phyloP scores from a whole-genome alignment of 1,139 yeast genomes.

The Lodderomyces parapsilosis region DNA sequence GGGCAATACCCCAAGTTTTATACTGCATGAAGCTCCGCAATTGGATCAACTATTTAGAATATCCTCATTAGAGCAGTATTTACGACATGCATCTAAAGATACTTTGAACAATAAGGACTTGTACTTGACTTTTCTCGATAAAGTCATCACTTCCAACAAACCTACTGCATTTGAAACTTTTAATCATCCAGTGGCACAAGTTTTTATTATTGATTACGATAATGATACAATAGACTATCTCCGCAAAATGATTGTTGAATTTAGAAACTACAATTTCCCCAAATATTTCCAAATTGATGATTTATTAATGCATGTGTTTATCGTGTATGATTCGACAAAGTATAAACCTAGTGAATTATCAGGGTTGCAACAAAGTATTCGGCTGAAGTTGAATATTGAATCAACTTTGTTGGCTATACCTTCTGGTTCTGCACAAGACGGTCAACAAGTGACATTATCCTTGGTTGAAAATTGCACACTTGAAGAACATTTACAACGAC shows the following conservation, averaged over 20 bases:
- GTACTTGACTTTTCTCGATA: constrained; percentile 60
- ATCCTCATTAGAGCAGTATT: constrained; percentile 36
- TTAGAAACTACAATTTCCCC: constrained; percentile 50
- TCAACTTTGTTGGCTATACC: constrained; percentile 31
- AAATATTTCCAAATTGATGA: constrained; percentile 59
- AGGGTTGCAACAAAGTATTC: constrained; percentile 33
- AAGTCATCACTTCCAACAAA: constrained; percentile 58
- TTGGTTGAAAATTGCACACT: constrained; percentile 46
- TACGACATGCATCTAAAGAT: constrained; percentile 20
- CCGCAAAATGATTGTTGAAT: constrained; percentile 36
- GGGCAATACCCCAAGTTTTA: background rate
- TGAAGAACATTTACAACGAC: constrained; percentile 51
- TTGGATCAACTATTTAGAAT: constrained; percentile 39
- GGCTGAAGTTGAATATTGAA: constrained; percentile 24
- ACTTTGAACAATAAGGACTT: constrained; percentile 24
- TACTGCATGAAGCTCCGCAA: constrained; percentile 1
- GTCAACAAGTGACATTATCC: constrained; percentile 17
- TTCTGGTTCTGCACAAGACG: constrained; percentile 5
- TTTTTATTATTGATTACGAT: constrained; percentile 59
- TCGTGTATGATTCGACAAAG: constrained; percentile 32
- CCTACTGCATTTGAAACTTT: constrained; percentile 84
- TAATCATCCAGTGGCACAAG: constrained; percentile 82
- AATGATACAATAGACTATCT: constrained; percentile 51
- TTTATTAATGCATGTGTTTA: constrained; percentile 47
- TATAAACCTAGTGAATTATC: constrained; percentile 23